phyloP scores from a whole-genome alignment of 2,329 filamentous ascomycete species.

The Colletotrichum horii region DNA sequence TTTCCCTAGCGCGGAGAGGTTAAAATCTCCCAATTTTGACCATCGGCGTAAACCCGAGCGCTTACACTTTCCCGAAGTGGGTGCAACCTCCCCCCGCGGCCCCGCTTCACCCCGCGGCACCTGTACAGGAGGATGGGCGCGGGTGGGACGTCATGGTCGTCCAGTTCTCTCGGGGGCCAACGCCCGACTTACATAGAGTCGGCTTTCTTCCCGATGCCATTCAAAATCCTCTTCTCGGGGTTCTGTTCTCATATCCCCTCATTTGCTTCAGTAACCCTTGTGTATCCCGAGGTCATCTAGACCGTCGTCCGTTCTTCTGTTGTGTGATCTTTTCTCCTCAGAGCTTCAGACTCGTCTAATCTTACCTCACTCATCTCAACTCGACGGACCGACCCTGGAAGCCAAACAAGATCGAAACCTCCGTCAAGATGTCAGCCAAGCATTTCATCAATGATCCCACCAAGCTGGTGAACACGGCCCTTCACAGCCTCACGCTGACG shows the following conservation, averaged over 20 bases:
- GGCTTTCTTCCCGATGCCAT: neutral
- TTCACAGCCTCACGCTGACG: constrained; percentile 78
- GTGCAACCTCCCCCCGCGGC: constrained; percentile 1
- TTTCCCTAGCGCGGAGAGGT: neutral
- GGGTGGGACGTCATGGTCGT: constrained; percentile 5
- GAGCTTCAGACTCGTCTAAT: neutral
- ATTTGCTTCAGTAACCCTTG: neutral
- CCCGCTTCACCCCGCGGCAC: constrained; percentile 8
- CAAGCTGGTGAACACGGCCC: constrained; percentile 77
- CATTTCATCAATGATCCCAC: constrained; percentile 90
- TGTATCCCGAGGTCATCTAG: neutral
- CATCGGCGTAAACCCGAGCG: neutral
- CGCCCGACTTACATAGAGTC: constrained; percentile 18
- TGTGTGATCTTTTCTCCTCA: neutral
- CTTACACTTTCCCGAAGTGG: constrained; percentile 12
- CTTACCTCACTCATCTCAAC: neutral
- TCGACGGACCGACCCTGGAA: neutral
- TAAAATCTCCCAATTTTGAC: constrained; percentile 1
- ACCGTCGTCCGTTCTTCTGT: neutral
- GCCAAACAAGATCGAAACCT: neutral
- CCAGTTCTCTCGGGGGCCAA: neutral
- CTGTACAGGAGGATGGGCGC: neutral
- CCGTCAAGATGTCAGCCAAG: constrained; percentile 61
- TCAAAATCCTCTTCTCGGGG: neutral
- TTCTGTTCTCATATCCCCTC: neutral